Evolutionary conservation across 176 grass and related monocot species (phyloP).

Genomic region (Juncus inflexus): DNA sequence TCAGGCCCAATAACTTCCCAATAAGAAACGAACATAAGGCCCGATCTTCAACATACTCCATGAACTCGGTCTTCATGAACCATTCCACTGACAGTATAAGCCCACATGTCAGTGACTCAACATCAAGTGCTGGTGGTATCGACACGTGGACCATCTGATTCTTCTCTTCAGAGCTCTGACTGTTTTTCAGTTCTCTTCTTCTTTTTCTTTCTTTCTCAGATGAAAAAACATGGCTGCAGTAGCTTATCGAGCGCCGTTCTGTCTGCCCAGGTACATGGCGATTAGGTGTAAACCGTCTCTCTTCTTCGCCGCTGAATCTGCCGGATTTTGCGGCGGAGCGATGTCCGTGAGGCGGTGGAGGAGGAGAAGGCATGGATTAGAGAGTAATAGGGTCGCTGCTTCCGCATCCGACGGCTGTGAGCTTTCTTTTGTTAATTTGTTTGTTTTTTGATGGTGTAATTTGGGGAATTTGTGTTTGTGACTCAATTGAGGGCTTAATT

Average conservation of each 20-base stretch:
- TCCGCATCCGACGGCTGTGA: slow-evolving; percentile 13
- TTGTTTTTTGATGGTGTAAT: no score
- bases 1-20: no score
- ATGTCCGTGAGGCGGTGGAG: not conserved
- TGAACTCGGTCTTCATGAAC: not conserved
- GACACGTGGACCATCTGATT: not conserved
- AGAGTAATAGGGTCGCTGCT: not conserved
- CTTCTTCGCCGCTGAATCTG: not conserved
- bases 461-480: no score
- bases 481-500: no score
- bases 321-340: not conserved
- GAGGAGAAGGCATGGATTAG: slow-evolving; percentile 11
- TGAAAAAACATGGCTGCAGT: slow-evolving; percentile 14
- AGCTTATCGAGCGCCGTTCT: slow-evolving; percentile 11
- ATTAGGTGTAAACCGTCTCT: not conserved
- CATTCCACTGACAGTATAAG: no score
- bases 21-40: no score
- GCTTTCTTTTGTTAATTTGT: not conserved
- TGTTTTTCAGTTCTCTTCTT: not conserved
- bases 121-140: no score
- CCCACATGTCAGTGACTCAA: no score
- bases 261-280: slow-evolving; percentile 6
- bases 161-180: not conserved
- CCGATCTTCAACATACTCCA: not conserved
- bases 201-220: not conserved